phyloP scores from a whole-genome alignment of 495 filamentous ascomycete species.

The Penicillium soppii region DNA sequence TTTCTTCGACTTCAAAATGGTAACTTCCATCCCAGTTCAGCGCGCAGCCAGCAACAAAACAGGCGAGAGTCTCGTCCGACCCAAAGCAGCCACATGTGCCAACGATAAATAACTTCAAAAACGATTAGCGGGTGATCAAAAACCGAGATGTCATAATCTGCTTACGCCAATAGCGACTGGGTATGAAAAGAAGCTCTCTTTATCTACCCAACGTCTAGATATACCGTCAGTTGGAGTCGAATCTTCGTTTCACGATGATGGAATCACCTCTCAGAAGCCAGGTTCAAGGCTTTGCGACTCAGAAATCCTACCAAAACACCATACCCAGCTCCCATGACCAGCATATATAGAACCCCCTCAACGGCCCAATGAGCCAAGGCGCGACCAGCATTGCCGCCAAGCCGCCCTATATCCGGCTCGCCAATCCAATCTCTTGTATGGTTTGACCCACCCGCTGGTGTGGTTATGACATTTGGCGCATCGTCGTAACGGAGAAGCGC shows the following conservation, averaged over 20 bases:
- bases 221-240: not conserved
- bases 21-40: constrained; percentile 42
- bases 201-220: constrained; percentile 35
- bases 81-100: constrained; percentile 42
- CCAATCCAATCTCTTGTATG: constrained; percentile 27
- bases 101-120: constrained; percentile 30
- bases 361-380: constrained; percentile 42
- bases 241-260: not conserved
- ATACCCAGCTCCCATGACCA: constrained; percentile 36
- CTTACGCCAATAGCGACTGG: constrained; percentile 34
- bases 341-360: constrained; percentile 41
- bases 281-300: constrained; percentile 27
- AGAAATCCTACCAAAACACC: constrained; percentile 34
- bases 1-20: constrained; percentile 29
- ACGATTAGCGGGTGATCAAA: not conserved
- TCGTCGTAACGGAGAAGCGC: constrained; percentile 55
- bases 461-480: constrained; percentile 7
- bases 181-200: constrained; percentile 31
- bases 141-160: not conserved
- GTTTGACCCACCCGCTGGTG: not conserved
- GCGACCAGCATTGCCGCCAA: constrained; percentile 30
- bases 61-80: constrained; percentile 41
- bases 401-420: constrained; percentile 28
- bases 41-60: constrained; percentile 38
- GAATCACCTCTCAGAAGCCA: constrained; percentile 23